A percentile compares a stretch with the other conserved stretches of the same genome.
Conservation (phyloP, 768 basidiomycete species). For the Tulasnella sp. region DNA sequence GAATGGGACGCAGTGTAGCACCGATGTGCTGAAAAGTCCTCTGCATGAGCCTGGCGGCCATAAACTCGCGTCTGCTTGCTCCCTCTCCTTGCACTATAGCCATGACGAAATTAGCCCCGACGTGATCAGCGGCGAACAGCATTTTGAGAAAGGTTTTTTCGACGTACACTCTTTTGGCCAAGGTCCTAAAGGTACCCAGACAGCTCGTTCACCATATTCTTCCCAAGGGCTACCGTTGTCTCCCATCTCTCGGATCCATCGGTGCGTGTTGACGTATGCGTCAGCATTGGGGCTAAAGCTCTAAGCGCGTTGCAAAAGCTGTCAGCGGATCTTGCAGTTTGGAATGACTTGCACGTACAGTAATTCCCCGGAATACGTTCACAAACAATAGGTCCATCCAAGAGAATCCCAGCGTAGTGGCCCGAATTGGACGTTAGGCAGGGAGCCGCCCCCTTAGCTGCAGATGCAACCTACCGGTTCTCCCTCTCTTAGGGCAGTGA, state of each 20-base stretch:
- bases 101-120: too few relatives aligned
- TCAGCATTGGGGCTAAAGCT: neutral
- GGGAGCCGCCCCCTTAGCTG: too few relatives aligned
- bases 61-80: neutral
- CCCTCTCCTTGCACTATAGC: neutral
- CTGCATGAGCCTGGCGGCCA: neutral
- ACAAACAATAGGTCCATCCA: neutral
- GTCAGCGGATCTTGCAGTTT: too few relatives aligned
- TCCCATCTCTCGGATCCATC: conserved; percentile 8
- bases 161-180: conserved; percentile 14
- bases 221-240: neutral
- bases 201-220: neutral
- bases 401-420: conserved; percentile 2
- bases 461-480: conserved; percentile 12
- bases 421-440: too few relatives aligned
- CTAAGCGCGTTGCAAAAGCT: neutral
- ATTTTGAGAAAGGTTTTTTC: neutral
- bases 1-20: neutral
- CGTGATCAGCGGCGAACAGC: neutral
- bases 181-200: conserved; percentile 14
- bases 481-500: neutral
- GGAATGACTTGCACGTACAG: neutral
- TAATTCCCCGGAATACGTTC: neutral
- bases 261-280: neutral
- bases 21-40: neutral